These are phyloP conservation scores for Populus davidiana DNA, from an alignment of 345 rosid species.

Conservation along the genomic window DNA sequence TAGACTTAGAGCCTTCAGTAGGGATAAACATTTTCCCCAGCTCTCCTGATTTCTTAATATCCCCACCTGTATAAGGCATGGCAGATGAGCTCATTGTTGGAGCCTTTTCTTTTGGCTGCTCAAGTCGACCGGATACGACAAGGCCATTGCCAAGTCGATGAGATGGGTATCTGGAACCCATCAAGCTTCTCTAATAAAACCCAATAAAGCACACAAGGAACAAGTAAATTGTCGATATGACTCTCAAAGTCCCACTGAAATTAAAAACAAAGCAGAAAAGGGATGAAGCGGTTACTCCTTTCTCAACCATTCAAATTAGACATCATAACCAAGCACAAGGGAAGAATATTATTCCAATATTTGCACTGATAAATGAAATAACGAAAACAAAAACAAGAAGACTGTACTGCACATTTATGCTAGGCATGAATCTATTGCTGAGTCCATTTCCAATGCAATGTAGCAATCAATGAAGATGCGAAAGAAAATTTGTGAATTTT, in stretches of 20 bases:
- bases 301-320: not conserved
- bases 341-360: not conserved
- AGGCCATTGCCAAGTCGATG: slow-evolving; percentile 91
- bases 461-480: not conserved
- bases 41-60: slow-evolving; percentile 90
- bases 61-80: slow-evolving; percentile 96
- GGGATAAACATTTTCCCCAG: slow-evolving; percentile 45
- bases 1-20: slow-evolving; percentile 17
- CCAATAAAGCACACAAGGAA: not conserved
- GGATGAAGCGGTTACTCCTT: not conserved
- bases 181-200: not conserved
- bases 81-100: slow-evolving; percentile 87
- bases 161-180: slow-evolving; percentile 83
- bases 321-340: not conserved
- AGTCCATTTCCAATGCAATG: not conserved
- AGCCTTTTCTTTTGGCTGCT: slow-evolving; percentile 78
- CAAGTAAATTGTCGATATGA: not conserved
- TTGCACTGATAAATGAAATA: not conserved
- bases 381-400: not conserved
- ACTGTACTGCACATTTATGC: not conserved
- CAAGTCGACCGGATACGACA: slow-evolving; percentile 87
- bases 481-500: not conserved
- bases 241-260: not conserved
- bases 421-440: not conserved
- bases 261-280: not conserved